Conservation (phyloP, 2,329 filamentous ascomycete species). For the Cercospora sesami region DNA sequence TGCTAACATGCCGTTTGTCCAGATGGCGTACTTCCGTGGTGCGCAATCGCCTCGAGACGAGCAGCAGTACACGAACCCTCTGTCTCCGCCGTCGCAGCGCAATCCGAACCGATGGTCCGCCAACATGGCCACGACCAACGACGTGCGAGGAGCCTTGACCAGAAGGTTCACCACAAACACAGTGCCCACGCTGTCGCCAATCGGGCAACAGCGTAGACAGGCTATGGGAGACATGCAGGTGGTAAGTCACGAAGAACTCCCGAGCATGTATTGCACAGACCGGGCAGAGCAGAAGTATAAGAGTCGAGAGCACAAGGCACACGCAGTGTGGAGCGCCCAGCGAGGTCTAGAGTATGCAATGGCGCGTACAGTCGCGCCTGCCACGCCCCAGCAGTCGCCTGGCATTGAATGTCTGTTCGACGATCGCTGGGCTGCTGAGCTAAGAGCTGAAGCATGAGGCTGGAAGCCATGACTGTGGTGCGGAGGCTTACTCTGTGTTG, state of each 20-base stretch:
- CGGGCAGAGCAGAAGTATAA: background rate
- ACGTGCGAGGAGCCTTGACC: slow-evolving; percentile 75
- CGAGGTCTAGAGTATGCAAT: background rate
- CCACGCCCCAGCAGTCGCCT: background rate
- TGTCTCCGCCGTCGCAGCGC: slow-evolving; percentile 45
- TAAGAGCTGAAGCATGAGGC: background rate
- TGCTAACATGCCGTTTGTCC: slow-evolving; percentile 15
- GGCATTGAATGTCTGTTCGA: background rate
- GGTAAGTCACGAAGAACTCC: slow-evolving; percentile 32
- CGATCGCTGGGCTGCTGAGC: background rate
- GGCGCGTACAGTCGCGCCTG: background rate
- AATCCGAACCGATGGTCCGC: slow-evolving; percentile 39
- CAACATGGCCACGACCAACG: slow-evolving; percentile 54
- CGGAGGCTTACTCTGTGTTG: background rate
- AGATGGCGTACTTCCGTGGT: slow-evolving; percentile 69
- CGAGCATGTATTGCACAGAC: background rate
- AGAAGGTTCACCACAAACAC: slow-evolving; percentile 90
- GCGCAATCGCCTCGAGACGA: slow-evolving; percentile 79
- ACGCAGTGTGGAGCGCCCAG: background rate
- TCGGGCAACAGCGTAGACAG: slow-evolving; percentile 57
- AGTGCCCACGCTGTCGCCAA: slow-evolving; percentile 68
- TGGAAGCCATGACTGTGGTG: background rate
- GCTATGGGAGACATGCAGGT: slow-evolving; percentile 49
- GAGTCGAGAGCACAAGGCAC: background rate
- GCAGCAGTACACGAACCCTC: slow-evolving; percentile 55